phyloP scores from a whole-genome alignment of 2,329 filamentous ascomycete species.

The Lachnellula occidentalis region DNA sequence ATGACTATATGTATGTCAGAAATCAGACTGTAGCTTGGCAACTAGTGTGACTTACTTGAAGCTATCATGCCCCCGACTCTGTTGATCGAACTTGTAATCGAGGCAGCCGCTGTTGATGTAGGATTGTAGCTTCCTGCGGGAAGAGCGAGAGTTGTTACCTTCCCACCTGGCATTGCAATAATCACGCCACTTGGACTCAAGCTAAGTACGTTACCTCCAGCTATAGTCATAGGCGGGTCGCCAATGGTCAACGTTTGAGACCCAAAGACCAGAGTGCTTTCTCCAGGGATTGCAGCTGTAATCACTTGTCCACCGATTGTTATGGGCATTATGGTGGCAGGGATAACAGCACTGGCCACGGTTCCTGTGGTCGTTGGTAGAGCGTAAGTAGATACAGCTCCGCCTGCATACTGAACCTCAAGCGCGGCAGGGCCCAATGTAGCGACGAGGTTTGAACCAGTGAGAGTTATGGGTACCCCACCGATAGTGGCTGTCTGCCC shows the following conservation, averaged over 20 bases:
- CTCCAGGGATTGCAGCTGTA: neutral
- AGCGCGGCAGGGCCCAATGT: conserved; percentile 9
- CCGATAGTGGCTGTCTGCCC: conserved; percentile 8
- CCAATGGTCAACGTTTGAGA: conserved; percentile 2
- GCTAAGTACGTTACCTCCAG: conserved; percentile 5
- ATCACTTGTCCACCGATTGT: conserved; percentile 5
- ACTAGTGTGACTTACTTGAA: neutral
- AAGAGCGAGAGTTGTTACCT: conserved; percentile 6
- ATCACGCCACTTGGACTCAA: conserved; percentile 7
- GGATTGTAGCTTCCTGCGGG: neutral
- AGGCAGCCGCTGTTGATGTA: neutral
- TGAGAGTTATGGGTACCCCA: conserved; percentile 11
- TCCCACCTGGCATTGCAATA: conserved; percentile 6
- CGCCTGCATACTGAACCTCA: conserved; percentile 13
- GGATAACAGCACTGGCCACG: neutral
- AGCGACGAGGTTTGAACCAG: conserved; percentile 4
- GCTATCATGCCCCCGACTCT: conserved; percentile 1
- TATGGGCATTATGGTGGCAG: neutral
- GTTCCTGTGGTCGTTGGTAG: conserved; percentile 2
- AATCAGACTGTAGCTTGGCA: neutral
- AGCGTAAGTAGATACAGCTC: conserved; percentile 5
- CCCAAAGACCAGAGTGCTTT: conserved; percentile 4
- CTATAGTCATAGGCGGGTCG: conserved; percentile 4
- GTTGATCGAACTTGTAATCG: neutral
- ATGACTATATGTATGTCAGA: neutral